These are phyloP conservation scores for Coemansia asiatica DNA, from an alignment of 192 early-diverging fungal genomes.

Conservation along the genomic window DNA sequence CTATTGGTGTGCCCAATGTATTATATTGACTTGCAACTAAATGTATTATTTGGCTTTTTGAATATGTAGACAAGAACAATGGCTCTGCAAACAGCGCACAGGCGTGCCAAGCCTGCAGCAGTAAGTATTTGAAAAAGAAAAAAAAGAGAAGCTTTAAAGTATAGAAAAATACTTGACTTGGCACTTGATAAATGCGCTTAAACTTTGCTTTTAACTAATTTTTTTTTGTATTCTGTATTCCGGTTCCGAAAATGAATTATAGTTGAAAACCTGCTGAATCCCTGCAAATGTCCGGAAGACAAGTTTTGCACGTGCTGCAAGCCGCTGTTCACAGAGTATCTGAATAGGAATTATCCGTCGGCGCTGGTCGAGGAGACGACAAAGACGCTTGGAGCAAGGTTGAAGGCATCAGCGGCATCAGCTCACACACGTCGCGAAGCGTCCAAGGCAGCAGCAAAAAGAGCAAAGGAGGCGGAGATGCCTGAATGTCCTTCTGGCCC, in stretches of 20 bases:
- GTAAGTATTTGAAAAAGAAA: conserved; percentile 19
- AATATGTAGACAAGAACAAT: conserved; percentile 1
- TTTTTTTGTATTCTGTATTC: too few species aligned
- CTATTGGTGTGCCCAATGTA: too few species aligned
- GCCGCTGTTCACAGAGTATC: conserved; percentile 35
- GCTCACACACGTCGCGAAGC: neutral
- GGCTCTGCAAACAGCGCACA: conserved; percentile 1
- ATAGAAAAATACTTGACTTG: too few species aligned
- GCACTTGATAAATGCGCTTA: too few species aligned
- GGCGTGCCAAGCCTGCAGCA: neutral
- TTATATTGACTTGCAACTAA: too few species aligned
- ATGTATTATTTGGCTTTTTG: too few species aligned
- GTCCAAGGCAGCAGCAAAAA: conserved; percentile 4
- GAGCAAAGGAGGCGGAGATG: neutral
- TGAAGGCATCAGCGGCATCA: neutral
- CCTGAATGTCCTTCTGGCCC: conserved; percentile 14
- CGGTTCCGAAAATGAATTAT: too few species aligned
- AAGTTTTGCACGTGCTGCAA: conserved; percentile 51
- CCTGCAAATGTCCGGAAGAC: conserved; percentile 43
- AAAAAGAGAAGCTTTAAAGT: neutral
- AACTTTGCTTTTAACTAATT: too few species aligned
- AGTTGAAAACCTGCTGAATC: conserved; percentile 55
- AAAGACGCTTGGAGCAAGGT: conserved; percentile 16
- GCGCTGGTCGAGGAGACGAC: conserved; percentile 38
- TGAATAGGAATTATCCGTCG: conserved; percentile 36